These are phyloP conservation scores for Limnanthes douglasii DNA, from an alignment of 345 rosid genomes.

Conservation along the genomic window DNA sequence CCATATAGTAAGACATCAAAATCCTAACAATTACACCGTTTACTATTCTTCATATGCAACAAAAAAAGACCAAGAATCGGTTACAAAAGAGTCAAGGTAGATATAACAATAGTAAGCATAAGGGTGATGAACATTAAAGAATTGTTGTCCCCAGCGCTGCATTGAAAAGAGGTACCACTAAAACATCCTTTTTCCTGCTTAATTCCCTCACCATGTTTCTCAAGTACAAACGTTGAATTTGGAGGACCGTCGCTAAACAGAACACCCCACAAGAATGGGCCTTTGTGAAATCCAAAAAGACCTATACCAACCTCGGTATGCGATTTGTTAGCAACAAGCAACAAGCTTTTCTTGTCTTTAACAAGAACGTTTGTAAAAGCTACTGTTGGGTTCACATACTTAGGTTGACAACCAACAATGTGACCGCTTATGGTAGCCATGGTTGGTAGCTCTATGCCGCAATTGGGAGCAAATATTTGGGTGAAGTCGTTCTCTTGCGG, in stretches of 20 bases:
- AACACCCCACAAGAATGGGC: conserved; percentile 55
- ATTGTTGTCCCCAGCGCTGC: conserved; percentile 34
- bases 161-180: conserved; percentile 50
- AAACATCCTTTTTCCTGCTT: conserved; percentile 70
- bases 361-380: conserved; percentile 52
- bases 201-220: conserved; percentile 64
- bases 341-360: conserved; percentile 29
- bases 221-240: conserved; percentile 63
- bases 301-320: conserved; percentile 69
- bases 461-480: conserved; percentile 68
- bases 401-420: conserved; percentile 55
- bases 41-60: too few species aligned
- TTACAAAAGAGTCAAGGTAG: too few species aligned
- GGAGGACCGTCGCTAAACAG: conserved; percentile 44
- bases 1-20: too few species aligned
- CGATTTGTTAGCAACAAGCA: conserved; percentile 44
- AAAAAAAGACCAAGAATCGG: too few species aligned
- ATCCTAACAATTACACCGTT: too few species aligned
- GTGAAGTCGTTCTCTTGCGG: conserved; percentile 63
- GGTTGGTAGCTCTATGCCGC: conserved; percentile 75
- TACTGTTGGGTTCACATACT: conserved; percentile 34
- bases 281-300: conserved; percentile 39
- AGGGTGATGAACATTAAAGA: too few species aligned
- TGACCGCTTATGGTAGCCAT: conserved; percentile 60
- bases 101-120: too few species aligned